Base-by-base conservation (phyloP, 352 stramenopile genomes). In the Halophytophthora batemanensis region DNA sequence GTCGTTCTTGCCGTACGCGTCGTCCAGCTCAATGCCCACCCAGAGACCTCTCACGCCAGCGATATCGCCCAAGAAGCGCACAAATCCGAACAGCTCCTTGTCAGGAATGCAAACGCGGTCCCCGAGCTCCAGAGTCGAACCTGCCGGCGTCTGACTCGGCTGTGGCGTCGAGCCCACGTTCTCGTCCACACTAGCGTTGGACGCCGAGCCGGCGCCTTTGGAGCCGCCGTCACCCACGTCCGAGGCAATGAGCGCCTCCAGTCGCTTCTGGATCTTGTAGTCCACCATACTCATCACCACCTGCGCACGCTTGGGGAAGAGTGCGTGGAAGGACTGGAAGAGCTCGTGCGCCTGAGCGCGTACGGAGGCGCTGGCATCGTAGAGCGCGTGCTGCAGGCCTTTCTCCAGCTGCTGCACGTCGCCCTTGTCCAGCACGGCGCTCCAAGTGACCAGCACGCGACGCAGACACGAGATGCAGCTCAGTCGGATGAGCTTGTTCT, bases 41-140 rank as follows among this genome's bases (percentile, higher is more conserved):
- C 82, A 93, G 12, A 73, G 38, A 21, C 78, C 81, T 54, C 82
- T 87, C n/a, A 77, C 70, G 39, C 78, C 67, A 13, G 76, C 68
- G 34, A 93, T 83, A 34, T 91, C 75, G 15, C 83, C 83, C 25
- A 87, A 41, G 56, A 82, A 93, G 0, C 81, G 81, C 48, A 93
- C 83, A 50, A 83, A 83, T 1, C 83, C 83, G 44, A 93, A 93
- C 1, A 92, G 42, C 45, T 93, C 83, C 50, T 89, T 89, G 40
- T 91, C 83, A 1, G 81, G 79, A n/a, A 93, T 88, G 53, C 80
- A 91, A 4, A 93, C 83, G 23, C 83, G 81, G 28, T 91, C 81
- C 2, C 79, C 81, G 1, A 90, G 36, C 37, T 89, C 74, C 43
- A 86, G 54, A 48, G 69, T 80, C 14, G 77, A 68, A 7, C 65